Evolutionary conservation across 257 asterid species (phyloP), one percentile per base, ranked within the genome.

Genomic region (Solanum chilense): DNA sequence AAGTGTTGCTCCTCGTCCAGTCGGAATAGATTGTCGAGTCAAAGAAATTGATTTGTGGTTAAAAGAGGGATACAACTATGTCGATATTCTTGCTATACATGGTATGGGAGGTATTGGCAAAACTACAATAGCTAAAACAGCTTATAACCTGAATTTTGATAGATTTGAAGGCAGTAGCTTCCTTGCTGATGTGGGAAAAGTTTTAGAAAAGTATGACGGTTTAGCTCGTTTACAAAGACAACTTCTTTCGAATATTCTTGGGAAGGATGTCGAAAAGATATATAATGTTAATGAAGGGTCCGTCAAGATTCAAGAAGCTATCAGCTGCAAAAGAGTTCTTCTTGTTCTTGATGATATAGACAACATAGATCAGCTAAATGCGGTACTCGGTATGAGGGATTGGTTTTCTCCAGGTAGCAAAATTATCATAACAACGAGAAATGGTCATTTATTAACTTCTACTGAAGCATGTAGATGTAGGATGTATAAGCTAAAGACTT

Each of bases 21-120:
- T 84, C 41, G 85, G 85, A 73, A 87, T 87, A 66, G 75, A 87
- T 70, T 42, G 21, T 64, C 87, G 84, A 56, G 74, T 80, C 12
- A 60, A 84, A 37, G 80, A 73, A 60, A 74, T 87, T 45, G 45
- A 39, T 33, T 47, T 71, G 37, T 84, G 89, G 89, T 23, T 86
- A 27, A 80, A 77, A 78, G 86, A 77, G 47, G 56, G 8, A 66
- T 77, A 86, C 29, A 25, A 23, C 7, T 27, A 16, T 41, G 60
- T 78, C 9, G 31, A 11, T 78, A 35, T 78, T 16, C 77, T 60
- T 41, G 85, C 58, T 42, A 60, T 86, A 35, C 83, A 68, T 86
- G 88, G 88, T 62, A 64, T 75, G 77, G 58, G 80, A 45, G 88
- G 88, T 14, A 86, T 86, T 52, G 88, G 88, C 77, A 86, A 86